Percentiles rank a stretch among this genome's conserved stretches.
phyloP scores from a whole-genome alignment of 2,329 filamentous ascomycete species.

The Fusarium cyanostomum region DNA sequence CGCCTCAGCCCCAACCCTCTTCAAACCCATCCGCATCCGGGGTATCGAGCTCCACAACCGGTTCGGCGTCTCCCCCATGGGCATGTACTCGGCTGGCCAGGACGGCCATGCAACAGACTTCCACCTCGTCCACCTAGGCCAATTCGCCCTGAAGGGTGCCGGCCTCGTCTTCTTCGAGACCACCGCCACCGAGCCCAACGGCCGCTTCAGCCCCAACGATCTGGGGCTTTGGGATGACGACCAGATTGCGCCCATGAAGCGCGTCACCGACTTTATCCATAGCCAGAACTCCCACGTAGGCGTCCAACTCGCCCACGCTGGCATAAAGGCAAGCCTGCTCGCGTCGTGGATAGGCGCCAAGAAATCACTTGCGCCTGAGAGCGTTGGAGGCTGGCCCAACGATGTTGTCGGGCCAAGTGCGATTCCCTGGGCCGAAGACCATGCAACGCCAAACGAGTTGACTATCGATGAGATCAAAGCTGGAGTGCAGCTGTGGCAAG shows the following conservation, averaged over 20 bases:
- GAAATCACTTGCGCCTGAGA: conserved; percentile 61
- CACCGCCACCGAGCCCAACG: conserved; percentile 76
- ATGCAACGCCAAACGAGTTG: conserved; percentile 72
- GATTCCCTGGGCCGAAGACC: conserved; percentile 66
- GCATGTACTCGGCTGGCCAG: conserved; percentile 48
- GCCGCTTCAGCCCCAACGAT: conserved; percentile 84
- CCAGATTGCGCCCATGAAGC: conserved; percentile 76
- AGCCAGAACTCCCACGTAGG: conserved; percentile 78
- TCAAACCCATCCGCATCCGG: conserved; percentile 64
- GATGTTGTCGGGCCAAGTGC: conserved; percentile 62
- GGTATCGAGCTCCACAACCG: conserved; percentile 63
- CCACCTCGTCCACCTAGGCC: conserved; percentile 83
- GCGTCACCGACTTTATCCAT: conserved; percentile 80
- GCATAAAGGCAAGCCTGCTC: conserved; percentile 70
- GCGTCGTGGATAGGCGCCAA: conserved; percentile 69
- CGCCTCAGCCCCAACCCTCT: conserved; percentile 45
- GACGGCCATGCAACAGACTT: conserved; percentile 79
- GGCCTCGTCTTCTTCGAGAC: conserved; percentile 81
- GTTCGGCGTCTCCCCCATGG: conserved; percentile 68
- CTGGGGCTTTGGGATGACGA: conserved; percentile 83
- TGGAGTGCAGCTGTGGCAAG: conserved; percentile 69
- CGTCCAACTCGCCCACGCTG: conserved; percentile 84
- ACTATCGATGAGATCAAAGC: conserved; percentile 72
- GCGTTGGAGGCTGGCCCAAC: conserved; percentile 64
- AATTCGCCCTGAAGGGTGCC: conserved; percentile 78